Percentiles rank a stretch among this genome's conserved stretches.
Evolutionary conservation across 257 asterid genomes (phyloP).

Genomic region (Paraleonurus japonicus): DNA sequence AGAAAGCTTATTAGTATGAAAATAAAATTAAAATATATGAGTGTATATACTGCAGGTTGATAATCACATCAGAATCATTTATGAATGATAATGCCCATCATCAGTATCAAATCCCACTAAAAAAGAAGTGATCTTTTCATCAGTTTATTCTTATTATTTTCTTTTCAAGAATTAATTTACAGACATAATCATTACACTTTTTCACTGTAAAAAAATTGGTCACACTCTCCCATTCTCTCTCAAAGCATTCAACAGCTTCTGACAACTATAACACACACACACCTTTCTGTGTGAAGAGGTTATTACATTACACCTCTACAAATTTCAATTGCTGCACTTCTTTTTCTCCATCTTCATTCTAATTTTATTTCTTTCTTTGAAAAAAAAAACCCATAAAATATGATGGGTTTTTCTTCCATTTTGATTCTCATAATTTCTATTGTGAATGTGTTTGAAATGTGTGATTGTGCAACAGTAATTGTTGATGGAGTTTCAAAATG

Average conservation of each 20-base stretch:
- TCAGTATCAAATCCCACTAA: conserved; percentile 47
- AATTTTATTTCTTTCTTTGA: neutral
- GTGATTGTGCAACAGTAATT: conserved; percentile 52
- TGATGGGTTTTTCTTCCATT: conserved; percentile 36
- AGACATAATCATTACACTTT: conserved; percentile 51
- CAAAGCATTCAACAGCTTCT: conserved; percentile 43
- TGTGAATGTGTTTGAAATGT: conserved; percentile 33
- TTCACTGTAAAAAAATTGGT: conserved; percentile 28
- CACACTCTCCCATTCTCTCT: conserved; percentile 39
- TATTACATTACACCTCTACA: conserved; percentile 20
- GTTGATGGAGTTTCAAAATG: conserved; percentile 81
- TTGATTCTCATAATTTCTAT: conserved; percentile 32
- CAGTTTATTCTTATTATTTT: neutral
- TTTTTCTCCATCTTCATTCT: neutral
- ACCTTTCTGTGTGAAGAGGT: conserved; percentile 17
- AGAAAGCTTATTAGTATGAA: conserved; percentile 24
- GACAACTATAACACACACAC: conserved; percentile 43
- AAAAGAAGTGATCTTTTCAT: neutral
- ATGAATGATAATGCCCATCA: conserved; percentile 79
- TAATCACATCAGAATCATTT: conserved; percentile 69
- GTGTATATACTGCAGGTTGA: conserved; percentile 29
- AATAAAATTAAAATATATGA: neutral
- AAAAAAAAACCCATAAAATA: neutral
- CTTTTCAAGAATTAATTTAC: conserved; percentile 15
- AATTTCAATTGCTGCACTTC: neutral